phyloP scores from a whole-genome alignment of 768 basidiomycete species.

The Leccinum variicolor region DNA sequence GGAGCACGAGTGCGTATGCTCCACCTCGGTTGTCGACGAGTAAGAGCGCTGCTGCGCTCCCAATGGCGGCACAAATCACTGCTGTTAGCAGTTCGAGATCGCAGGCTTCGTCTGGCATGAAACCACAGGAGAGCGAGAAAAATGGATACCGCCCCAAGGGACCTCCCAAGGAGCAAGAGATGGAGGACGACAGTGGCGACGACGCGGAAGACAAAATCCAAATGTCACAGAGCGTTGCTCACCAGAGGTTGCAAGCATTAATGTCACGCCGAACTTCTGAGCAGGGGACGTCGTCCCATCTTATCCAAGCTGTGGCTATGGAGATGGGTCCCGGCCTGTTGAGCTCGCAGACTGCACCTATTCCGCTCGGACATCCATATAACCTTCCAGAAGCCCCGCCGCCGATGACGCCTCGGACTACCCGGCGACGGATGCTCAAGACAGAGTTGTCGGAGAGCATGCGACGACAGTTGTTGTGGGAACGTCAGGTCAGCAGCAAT shows the following conservation, averaged over 20 bases:
- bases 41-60: slow-evolving; percentile 59
- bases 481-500: slow-evolving; percentile 58
- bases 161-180: slow-evolving; percentile 58
- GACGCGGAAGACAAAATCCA: slow-evolving; percentile 50
- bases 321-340: slow-evolving; percentile 19
- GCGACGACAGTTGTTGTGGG: slow-evolving; percentile 79
- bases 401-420: slow-evolving; percentile 83
- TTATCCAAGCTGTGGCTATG: slow-evolving; percentile 16
- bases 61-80: slow-evolving; percentile 50
- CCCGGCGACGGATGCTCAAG: slow-evolving; percentile 77
- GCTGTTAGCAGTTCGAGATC: slow-evolving; percentile 33
- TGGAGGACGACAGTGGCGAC: slow-evolving; percentile 62
- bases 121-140: slow-evolving; percentile 26
- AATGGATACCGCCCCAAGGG: slow-evolving; percentile 61
- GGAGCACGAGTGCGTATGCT: slow-evolving; percentile 29
- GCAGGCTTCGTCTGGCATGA: slow-evolving; percentile 19
- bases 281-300: slow-evolving; percentile 17
- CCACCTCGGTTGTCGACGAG: slow-evolving; percentile 41
- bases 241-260: slow-evolving; percentile 60
- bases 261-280: slow-evolving; percentile 45
- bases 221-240: slow-evolving; percentile 65
- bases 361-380: slow-evolving; percentile 63
- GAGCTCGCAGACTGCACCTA: slow-evolving; percentile 44
- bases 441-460: slow-evolving; percentile 85
- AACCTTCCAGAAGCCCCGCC: slow-evolving; percentile 63